Conservation (phyloP, 1,284 basidiomycete genomes). For the Irpex lacteus region DNA sequence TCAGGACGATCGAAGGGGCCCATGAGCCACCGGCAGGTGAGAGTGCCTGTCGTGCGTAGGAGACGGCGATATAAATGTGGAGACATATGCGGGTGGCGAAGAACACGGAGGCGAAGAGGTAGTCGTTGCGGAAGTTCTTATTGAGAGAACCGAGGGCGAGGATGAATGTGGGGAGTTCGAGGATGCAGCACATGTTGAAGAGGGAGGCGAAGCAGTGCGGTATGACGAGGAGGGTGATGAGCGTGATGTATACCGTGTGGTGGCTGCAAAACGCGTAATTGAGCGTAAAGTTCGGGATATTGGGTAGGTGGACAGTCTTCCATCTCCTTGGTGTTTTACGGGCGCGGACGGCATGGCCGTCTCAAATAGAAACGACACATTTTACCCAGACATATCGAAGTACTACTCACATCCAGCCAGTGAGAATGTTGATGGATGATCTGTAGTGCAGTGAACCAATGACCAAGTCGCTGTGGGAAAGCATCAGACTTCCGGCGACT, state of each 20-base stretch:
- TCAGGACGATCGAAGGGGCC: constrained; percentile 3
- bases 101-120: constrained; percentile 9
- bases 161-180: constrained; percentile 15
- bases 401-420: constrained; percentile 14
- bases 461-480: constrained; percentile 5
- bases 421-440: constrained; percentile 8
- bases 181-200: constrained; percentile 10
- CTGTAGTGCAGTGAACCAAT: constrained; percentile 12
- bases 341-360: no score
- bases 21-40: background rate
- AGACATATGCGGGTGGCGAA: constrained; percentile 10
- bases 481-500: background rate
- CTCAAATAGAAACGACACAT: no score
- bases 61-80: constrained; percentile 7
- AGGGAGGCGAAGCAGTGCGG: constrained; percentile 10
- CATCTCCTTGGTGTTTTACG: no score
- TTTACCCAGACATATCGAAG: background rate
- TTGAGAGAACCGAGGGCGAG: constrained; percentile 12
- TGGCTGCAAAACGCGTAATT: constrained; percentile 1
- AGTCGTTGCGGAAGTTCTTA: constrained; percentile 9
- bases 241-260: constrained; percentile 10
- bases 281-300: no score
- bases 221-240: constrained; percentile 11
- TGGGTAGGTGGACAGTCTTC: no score
- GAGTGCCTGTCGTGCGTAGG: background rate